A percentile compares a stretch with the other conserved stretches of the same genome.
Evolutionary conservation across 2,329 filamentous ascomycete species (phyloP).

Genomic region (Lecanoromycetidae sp.): DNA sequence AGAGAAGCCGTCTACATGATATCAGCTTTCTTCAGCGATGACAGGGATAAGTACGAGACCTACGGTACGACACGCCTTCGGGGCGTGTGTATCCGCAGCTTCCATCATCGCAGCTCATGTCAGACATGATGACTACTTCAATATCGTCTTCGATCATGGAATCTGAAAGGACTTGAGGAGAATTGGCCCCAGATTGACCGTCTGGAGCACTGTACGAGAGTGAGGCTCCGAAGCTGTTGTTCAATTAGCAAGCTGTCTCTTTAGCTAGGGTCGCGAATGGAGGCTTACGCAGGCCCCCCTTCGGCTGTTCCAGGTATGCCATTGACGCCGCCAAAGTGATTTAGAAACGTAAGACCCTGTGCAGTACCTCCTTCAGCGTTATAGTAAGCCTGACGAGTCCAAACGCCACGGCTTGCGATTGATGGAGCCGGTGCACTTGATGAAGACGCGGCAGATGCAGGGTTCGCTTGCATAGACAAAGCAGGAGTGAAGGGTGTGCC

Average conservation of each 20-base stretch:
- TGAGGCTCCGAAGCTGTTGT: constrained; percentile 41
- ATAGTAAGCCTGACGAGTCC: constrained; percentile 39
- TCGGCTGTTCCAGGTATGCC: constrained; percentile 24
- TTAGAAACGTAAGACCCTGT: constrained; percentile 47
- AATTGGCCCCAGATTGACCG: constrained; percentile 35
- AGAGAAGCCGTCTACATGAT: constrained; percentile 47
- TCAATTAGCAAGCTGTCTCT: background rate
- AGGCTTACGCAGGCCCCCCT: constrained; percentile 33
- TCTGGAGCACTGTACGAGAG: constrained; percentile 42
- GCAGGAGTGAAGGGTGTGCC: too few relatives aligned
- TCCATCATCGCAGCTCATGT: constrained; percentile 36
- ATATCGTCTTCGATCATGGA: constrained; percentile 36
- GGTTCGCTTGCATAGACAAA: background rate
- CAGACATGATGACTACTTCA: constrained; percentile 42
- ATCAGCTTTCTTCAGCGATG: constrained; percentile 1
- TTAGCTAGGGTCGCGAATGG: constrained; percentile 36
- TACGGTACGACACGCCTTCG: constrained; percentile 40
- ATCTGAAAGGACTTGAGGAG: constrained; percentile 40
- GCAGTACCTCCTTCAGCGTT: constrained; percentile 31
- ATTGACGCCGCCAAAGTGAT: constrained; percentile 40
- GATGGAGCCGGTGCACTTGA: background rate
- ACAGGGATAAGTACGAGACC: constrained; percentile 18
- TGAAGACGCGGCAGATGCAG: background rate
- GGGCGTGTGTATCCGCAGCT: constrained; percentile 38
- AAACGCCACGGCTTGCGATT: constrained; percentile 19